Evolutionary conservation across 306 rosid genomes (phyloP).

Genomic region (Macrotyloma uniflorum): DNA sequence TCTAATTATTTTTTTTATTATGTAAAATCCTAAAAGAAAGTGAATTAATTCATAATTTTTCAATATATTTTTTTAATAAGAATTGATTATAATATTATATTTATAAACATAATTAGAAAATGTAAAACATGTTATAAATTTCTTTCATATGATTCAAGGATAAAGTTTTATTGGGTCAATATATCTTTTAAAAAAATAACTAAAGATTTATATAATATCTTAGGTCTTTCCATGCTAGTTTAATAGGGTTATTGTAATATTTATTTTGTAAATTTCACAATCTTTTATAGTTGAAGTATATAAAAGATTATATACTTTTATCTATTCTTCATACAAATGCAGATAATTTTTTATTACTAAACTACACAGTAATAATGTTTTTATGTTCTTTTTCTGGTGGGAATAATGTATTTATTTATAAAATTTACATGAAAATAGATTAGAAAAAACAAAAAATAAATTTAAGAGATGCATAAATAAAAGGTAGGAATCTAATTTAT

Average conservation of each 20-base stretch:
- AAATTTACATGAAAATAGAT: not conserved
- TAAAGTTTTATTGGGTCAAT: too few species aligned
- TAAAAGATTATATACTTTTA: conserved; percentile 2
- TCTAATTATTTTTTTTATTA: not conserved
- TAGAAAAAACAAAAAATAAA: conserved; percentile 25
- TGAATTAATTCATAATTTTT: too few species aligned
- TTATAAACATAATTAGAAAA: not conserved
- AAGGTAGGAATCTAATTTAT: conserved; percentile 22
- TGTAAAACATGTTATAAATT: not conserved
- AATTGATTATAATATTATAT: too few species aligned
- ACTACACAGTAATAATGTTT: not conserved
- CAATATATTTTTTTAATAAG: too few species aligned
- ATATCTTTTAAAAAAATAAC: too few species aligned
- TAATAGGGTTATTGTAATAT: not conserved
- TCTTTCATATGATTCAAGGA: not conserved
- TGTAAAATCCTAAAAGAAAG: not conserved
- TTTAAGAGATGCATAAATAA: conserved; percentile 28
- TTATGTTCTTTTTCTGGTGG: conserved; percentile 1
- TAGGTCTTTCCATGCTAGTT: too few species aligned
- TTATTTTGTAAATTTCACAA: not conserved
- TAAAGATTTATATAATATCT: too few species aligned
- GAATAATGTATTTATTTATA: not conserved
- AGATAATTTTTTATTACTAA: not conserved
- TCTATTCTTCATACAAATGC: not conserved
- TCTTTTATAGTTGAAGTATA: not conserved